Evolutionary conservation across 1,284 basidiomycete species (phyloP).

Genomic region (Schizopora paradoxa): DNA sequence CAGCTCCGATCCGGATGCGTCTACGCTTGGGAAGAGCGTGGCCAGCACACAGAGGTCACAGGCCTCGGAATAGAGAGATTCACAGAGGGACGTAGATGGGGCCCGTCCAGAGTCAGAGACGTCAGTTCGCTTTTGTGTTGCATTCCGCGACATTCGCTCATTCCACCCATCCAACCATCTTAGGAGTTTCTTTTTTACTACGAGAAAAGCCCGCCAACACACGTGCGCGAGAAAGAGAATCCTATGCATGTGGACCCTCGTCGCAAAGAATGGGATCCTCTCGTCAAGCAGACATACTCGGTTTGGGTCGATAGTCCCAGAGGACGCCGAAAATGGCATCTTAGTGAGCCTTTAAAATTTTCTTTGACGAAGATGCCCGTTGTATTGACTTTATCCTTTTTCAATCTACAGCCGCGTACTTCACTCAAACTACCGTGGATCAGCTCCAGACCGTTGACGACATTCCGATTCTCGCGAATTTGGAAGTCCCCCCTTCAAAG

Average conservation of each 20-base stretch:
- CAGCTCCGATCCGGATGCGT: conserved; percentile 36
- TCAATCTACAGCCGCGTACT: conserved; percentile 34
- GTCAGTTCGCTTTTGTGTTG: no score
- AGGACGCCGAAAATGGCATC: conserved; percentile 36
- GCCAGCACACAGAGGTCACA: conserved; percentile 32
- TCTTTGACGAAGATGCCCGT: conserved; percentile 1
- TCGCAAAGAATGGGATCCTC: conserved; percentile 21
- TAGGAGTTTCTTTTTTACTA: conserved; percentile 43
- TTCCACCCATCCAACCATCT: conserved; percentile 5
- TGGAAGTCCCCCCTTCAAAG: conserved; percentile 17
- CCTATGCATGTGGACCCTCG: conserved; percentile 17
- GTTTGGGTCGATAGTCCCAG: conserved; percentile 33
- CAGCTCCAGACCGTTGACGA: conserved; percentile 17
- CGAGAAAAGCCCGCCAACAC: conserved; percentile 28
- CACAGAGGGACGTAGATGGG: conserved; percentile 36
- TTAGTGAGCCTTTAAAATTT: conserved; percentile 30
- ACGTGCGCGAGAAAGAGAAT: conserved; percentile 22
- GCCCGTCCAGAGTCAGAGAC: conserved; percentile 29
- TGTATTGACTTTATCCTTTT: neutral
- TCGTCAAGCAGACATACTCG: conserved; percentile 42
- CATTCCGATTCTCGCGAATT: conserved; percentile 4
- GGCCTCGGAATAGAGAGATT: conserved; percentile 40
- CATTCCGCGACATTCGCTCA: conserved; percentile 14
- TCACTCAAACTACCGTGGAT: conserved; percentile 28
- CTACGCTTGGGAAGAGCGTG: conserved; percentile 42